Percentiles rank a stretch among this genome's conserved stretches.
Evolutionary conservation across 495 filamentous ascomycete genomes (phyloP).

Genomic region (Hypoxylon fuscum): DNA sequence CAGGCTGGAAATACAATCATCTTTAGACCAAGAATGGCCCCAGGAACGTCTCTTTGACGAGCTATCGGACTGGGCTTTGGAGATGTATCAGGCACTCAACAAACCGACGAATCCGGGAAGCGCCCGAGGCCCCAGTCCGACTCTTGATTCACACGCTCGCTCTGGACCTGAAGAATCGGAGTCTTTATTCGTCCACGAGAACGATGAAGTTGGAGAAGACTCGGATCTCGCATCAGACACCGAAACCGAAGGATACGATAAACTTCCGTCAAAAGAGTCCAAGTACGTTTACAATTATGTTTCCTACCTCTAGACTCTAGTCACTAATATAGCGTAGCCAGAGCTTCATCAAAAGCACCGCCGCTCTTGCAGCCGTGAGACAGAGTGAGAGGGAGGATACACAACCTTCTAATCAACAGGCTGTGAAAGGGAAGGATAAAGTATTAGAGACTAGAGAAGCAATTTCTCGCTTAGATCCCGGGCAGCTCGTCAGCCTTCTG

Average conservation of each 20-base stretch:
- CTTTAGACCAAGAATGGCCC: conserved; percentile 18
- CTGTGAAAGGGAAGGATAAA: conserved; percentile 11
- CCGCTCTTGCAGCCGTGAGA: conserved; percentile 36
- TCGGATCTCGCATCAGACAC: conserved; percentile 27
- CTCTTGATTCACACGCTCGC: not conserved
- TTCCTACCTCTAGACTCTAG: not conserved
- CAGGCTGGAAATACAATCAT: conserved; percentile 2
- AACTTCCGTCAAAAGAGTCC: conserved; percentile 20
- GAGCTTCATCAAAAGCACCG: conserved; percentile 35
- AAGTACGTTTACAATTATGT: conserved; percentile 18
- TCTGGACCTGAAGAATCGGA: conserved; percentile 11
- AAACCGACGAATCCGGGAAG: not conserved
- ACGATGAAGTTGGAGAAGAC: conserved; percentile 11
- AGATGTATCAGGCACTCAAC: conserved; percentile 24
- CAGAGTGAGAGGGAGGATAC: conserved; percentile 22
- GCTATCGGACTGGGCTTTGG: conserved; percentile 31
- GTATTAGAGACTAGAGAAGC: conserved; percentile 26
- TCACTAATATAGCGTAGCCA: conserved; percentile 31
- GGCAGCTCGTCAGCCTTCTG: conserved; percentile 14
- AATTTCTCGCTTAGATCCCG: conserved; percentile 34
- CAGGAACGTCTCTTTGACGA: conserved; percentile 21
- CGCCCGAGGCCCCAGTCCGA: not conserved
- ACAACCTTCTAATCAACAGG: conserved; percentile 11
- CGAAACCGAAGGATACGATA: conserved; percentile 15
- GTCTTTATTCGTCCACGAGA: conserved; percentile 16